phyloP scores from a whole-genome alignment of 2,329 filamentous ascomycete species.

The Calonectria pseudoreteaudii region DNA sequence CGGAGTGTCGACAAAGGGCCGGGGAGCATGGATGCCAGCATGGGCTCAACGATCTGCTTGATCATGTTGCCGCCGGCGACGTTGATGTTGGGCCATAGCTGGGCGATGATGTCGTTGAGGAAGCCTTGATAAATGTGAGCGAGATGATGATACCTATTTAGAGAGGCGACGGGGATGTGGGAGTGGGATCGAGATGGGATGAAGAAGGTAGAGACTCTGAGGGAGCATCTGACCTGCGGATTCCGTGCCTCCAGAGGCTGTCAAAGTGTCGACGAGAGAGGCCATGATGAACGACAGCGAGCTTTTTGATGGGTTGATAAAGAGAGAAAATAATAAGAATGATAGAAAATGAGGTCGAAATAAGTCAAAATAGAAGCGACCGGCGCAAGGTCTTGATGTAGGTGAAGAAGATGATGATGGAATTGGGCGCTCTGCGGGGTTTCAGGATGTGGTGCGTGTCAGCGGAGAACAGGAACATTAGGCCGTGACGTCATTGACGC shows the following conservation, averaged over 20 bases:
- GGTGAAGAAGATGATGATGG: slow-evolving; percentile 20
- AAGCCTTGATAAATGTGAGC: slow-evolving; percentile 36
- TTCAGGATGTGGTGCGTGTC: slow-evolving; percentile 13
- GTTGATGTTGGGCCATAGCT: slow-evolving; percentile 44
- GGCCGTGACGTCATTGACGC: slow-evolving; percentile 28
- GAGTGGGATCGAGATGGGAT: slow-evolving; percentile 1
- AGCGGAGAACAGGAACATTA: slow-evolving; percentile 16
- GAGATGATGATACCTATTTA: neutral
- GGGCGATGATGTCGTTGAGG: slow-evolving; percentile 42
- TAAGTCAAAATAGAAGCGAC: slow-evolving; percentile 1
- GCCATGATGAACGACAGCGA: slow-evolving; percentile 29
- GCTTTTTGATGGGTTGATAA: neutral
- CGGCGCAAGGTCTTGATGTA: slow-evolving; percentile 12
- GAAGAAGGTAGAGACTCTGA: neutral
- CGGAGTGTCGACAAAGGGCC: slow-evolving; percentile 35
- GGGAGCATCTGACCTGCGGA: slow-evolving; percentile 34
- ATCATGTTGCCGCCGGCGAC: slow-evolving; percentile 39
- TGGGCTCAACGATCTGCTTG: slow-evolving; percentile 40
- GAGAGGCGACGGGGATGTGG: neutral
- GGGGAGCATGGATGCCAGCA: slow-evolving; percentile 39
- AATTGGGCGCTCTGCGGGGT: slow-evolving; percentile 27
- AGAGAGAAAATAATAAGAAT: neutral
- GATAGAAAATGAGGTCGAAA: neutral
- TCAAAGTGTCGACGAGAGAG: slow-evolving; percentile 36
- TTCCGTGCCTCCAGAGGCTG: slow-evolving; percentile 41